Evolutionary conservation across 2,329 filamentous ascomycete species (phyloP), one percentile per base, ranked within the genome.

Genomic region (Penicillium sumatraense): DNA sequence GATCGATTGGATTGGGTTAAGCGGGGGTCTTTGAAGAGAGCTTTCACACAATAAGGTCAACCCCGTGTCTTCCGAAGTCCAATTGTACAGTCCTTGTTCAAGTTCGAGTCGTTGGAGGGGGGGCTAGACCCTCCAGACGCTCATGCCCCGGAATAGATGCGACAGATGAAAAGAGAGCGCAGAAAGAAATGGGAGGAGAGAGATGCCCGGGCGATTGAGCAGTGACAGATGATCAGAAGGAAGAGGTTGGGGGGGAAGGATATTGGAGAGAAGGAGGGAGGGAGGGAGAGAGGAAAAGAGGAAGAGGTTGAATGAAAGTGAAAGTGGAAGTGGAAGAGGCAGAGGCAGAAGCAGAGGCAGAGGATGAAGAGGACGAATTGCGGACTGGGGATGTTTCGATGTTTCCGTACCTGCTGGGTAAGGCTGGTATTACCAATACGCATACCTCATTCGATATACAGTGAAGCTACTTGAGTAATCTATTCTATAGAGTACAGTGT

Each of bases 111-210:
- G 57, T 57, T 48, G 59, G 58, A 56, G 57, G 63, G 63, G 59
- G 63, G 67, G 65, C 62, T 66, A 70, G 66, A 69, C 68, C 66
- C 64, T 69, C 66, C 63, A 60, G 57, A 64, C 63, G 60, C 66
- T 68, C 68, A 68, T 68, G 65, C 64, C 64, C 67, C 61, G 60
- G 38, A 8, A 21, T 5, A 59, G 35, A 54, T 44, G 42, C 26
- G 42, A 31, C 21, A 36, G 20, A 10, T 42, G 33, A 24, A 21
- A 31, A 49, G 42, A 20, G 41, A 21, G 38, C 10, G 41, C 23
- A 7, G 7, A 20, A 27, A 48, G 44, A 36, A 42, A 41, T 27
- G 21, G 49, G 49, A 44, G 50, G 52, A 40, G 38, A 36, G 33
- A 38, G n/a, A n/a, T n/a, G n/a, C n/a, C n/a, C n/a, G n/a, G n/a